Evolutionary conservation across 1,284 basidiomycete genomes (phyloP).

Genomic region (Puccinia novopanici): DNA sequence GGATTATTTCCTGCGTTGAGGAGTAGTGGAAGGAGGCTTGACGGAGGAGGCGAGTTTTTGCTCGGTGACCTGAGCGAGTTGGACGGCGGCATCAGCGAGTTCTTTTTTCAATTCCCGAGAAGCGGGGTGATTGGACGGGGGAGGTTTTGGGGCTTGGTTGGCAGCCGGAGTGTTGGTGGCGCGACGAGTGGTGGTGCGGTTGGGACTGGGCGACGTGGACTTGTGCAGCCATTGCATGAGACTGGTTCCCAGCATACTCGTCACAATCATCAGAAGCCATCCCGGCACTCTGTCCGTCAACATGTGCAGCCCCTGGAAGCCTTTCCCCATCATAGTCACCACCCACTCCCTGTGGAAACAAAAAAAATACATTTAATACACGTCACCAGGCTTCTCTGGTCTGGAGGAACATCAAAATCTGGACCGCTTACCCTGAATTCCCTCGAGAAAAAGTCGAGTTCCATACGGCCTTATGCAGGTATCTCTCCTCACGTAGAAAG

Average conservation of each 20-base stretch:
- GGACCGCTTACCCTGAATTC: conserved; percentile 24
- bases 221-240: conserved; percentile 48
- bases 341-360: conserved; percentile 35
- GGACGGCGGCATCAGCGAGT: conserved; percentile 30
- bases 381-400: background rate
- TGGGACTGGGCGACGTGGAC: background rate
- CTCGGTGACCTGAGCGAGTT: conserved; percentile 24
- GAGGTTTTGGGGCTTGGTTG: background rate
- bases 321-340: conserved; percentile 2
- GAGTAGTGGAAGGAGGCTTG: background rate
- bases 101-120: conserved; percentile 32
- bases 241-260: conserved; percentile 43
- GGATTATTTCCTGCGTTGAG: conserved; percentile 17
- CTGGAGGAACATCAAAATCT: background rate
- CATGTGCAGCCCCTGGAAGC: conserved; percentile 27
- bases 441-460: conserved; percentile 42
- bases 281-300: conserved; percentile 41
- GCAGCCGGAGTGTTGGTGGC: background rate
- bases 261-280: conserved; percentile 44
- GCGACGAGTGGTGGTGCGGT: background rate
- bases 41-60: background rate
- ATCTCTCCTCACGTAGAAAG: conserved; percentile 36
- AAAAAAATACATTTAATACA: too few relatives aligned
- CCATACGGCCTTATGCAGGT: conserved; percentile 36
- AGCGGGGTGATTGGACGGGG: background rate